phyloP scores from a whole-genome alignment of 2,329 filamentous ascomycete genomes.

The Apiospora hydei region DNA sequence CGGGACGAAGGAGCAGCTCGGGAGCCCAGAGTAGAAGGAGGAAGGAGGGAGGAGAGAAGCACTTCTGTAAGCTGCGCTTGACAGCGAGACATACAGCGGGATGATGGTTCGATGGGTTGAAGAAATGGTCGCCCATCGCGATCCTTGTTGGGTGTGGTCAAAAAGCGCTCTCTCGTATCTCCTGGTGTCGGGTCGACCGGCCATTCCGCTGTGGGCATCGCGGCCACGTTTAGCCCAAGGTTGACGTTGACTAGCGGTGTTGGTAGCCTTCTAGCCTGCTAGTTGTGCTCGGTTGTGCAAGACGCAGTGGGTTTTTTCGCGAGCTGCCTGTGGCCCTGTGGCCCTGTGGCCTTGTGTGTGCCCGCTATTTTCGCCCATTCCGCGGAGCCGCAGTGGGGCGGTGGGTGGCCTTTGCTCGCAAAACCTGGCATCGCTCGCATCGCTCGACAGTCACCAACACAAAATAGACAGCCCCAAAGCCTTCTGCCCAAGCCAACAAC shows the following conservation, averaged over 20 bases:
- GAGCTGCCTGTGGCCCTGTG: not conserved
- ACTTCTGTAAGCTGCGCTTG: not conserved
- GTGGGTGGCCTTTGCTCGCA: constrained; percentile 9
- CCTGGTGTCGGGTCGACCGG: constrained; percentile 2
- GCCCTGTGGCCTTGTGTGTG: not conserved
- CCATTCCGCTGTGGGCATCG: constrained; percentile 14
- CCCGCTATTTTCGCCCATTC: not conserved
- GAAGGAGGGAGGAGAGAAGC: not conserved
- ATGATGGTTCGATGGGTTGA: not conserved
- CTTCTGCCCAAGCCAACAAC: not conserved
- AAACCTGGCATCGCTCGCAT: constrained; percentile 4
- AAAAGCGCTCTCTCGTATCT: not conserved
- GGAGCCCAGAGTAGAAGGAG: not conserved
- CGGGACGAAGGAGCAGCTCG: not conserved
- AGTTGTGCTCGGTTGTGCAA: constrained; percentile 3
- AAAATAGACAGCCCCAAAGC: not conserved
- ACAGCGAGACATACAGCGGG: not conserved
- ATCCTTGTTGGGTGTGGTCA: not conserved
- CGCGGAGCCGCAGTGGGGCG: constrained; percentile 14
- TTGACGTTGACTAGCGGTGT: not conserved
- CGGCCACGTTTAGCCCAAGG: not conserved
- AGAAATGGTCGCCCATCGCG: not conserved
- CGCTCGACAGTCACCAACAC: not conserved
- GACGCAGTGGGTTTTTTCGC: not conserved
- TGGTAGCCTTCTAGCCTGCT: not conserved